phyloP scores from a whole-genome alignment of 345 rosid genomes.

The Linum trigynum region DNA sequence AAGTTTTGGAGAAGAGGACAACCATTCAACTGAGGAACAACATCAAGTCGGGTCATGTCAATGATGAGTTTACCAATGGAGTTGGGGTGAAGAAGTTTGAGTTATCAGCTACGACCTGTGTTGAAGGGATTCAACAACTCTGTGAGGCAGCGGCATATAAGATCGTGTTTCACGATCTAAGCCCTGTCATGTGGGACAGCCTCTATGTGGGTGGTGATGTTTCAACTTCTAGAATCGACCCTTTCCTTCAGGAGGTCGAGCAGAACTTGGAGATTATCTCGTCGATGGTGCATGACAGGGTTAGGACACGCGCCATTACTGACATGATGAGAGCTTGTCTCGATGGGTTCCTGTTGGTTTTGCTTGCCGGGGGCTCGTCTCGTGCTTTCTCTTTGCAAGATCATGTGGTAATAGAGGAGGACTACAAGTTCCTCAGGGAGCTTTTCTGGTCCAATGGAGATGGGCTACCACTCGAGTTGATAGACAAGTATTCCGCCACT shows the following conservation, averaged over 20 bases:
- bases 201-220: slow-evolving; percentile 37
- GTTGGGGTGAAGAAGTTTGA: background rate
- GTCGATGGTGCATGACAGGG: slow-evolving; percentile 8
- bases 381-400: slow-evolving; percentile 9
- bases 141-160: slow-evolving; percentile 9
- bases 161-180: slow-evolving; percentile 5
- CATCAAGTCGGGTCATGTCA: background rate
- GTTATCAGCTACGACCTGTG: slow-evolving; percentile 2
- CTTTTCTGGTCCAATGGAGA: slow-evolving; percentile 10
- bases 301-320: slow-evolving; percentile 6
- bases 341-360: slow-evolving; percentile 7
- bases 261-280: slow-evolving; percentile 8
- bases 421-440: slow-evolving; percentile 3
- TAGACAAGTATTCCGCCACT: background rate
- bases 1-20: slow-evolving; percentile 9
- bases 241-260: slow-evolving; percentile 10
- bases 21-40: background rate
- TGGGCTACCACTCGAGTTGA: slow-evolving; percentile 4
- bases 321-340: slow-evolving; percentile 7
- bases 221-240: slow-evolving; percentile 72
- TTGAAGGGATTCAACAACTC: slow-evolving; percentile 8
- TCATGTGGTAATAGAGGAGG: slow-evolving; percentile 1
- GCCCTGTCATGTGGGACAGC: slow-evolving; percentile 1
- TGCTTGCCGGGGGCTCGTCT: slow-evolving; percentile 9
- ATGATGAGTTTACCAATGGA: slow-evolving; percentile 1